These are phyloP conservation scores for Ilex paraguariensis DNA, from an alignment of 305 asterid genomes.

Conservation along the genomic window DNA sequence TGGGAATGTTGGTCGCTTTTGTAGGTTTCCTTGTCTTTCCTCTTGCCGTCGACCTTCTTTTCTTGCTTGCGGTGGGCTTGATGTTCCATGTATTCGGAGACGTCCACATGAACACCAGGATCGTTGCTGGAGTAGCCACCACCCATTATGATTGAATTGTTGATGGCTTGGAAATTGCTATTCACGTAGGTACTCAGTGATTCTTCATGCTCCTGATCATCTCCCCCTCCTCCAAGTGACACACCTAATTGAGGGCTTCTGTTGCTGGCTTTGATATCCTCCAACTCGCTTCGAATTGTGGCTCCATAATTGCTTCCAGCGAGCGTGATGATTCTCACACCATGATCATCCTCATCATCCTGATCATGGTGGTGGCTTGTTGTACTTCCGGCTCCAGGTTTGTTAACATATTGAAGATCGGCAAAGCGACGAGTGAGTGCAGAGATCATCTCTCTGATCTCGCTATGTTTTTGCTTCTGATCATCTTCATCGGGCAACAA, in stretches of 20 bases:
- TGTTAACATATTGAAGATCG: constrained; percentile 39
- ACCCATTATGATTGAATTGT: constrained; percentile 85
- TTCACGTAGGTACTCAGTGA: constrained; percentile 50
- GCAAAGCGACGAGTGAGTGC: constrained; percentile 50
- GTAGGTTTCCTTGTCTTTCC: too few species aligned
- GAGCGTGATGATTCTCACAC: constrained; percentile 61
- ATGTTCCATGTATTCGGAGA: constrained; percentile 42
- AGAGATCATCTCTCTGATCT: constrained; percentile 55
- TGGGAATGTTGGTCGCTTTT: too few species aligned
- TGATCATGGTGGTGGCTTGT: background rate
- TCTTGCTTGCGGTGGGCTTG: too few species aligned
- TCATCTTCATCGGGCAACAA: constrained; percentile 10
- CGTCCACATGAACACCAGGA: constrained; percentile 84
- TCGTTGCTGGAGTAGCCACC: constrained; percentile 67
- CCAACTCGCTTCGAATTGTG: constrained; percentile 67
- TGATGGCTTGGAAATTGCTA: constrained; percentile 81
- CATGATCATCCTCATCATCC: constrained; percentile 33
- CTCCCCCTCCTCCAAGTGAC: constrained; percentile 18
- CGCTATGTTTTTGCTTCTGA: constrained; percentile 34
- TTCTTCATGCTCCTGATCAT: background rate
- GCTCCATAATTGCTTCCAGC: constrained; percentile 85
- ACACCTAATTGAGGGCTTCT: constrained; percentile 4
- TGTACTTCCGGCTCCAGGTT: constrained; percentile 20
- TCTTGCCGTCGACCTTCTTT: too few species aligned
- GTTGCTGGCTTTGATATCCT: constrained; percentile 16